Conservation (phyloP, 139 green algal genomes). For the Deuterostichococcus epilithicus region DNA sequence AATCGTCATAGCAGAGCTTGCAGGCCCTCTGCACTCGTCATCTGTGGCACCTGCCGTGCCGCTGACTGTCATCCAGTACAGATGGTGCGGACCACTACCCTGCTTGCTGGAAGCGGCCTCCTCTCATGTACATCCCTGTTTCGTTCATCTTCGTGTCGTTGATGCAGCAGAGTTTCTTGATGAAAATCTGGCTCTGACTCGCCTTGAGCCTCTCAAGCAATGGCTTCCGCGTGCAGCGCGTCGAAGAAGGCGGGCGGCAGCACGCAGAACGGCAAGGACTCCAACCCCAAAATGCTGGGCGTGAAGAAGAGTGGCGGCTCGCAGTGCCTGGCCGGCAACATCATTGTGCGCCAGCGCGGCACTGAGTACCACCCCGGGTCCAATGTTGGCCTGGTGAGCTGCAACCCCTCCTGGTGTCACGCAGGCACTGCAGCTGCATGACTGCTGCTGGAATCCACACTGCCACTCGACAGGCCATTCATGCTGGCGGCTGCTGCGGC, state of each 20-base stretch:
- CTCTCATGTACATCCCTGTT: too few species aligned
- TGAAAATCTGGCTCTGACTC: too few species aligned
- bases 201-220: background rate
- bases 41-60: background rate
- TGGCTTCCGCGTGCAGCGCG: conserved; percentile 22
- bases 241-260: conserved; percentile 80
- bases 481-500: too few species aligned
- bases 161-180: too few species aligned
- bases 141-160: too few species aligned
- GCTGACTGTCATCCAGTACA: background rate
- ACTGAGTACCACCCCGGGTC: conserved; percentile 80
- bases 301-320: conserved; percentile 84
- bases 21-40: background rate
- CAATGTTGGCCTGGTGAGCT: conserved; percentile 77
- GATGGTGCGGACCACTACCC: background rate
- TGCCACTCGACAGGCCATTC: too few species aligned
- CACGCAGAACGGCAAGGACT: conserved; percentile 80
- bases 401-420: too few species aligned
- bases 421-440: too few species aligned
- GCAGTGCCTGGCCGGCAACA: conserved; percentile 77
- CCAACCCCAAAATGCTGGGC: conserved; percentile 83
- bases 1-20: background rate
- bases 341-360: conserved; percentile 91
- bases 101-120: too few species aligned
- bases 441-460: too few species aligned